Conservation (phyloP, 208 protist species). For the Vickermania spadyakhi region DNA sequence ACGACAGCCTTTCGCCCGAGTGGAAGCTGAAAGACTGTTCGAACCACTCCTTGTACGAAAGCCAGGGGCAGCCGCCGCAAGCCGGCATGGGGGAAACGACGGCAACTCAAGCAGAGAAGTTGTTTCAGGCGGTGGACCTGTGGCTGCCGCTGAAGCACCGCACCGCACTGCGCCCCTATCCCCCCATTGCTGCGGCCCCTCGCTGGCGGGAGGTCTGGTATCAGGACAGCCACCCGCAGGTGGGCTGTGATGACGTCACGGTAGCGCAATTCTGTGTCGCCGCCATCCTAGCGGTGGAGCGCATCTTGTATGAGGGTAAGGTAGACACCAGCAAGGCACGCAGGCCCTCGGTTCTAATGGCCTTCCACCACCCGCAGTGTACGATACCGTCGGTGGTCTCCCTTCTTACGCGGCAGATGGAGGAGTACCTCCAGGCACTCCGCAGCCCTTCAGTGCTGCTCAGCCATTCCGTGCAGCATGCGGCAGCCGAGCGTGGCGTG, state of each 20-base stretch:
- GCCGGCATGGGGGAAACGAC: background rate
- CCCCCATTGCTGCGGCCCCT: conserved; percentile 4
- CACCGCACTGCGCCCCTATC: conserved; percentile 45
- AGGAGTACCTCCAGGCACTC: conserved; percentile 24
- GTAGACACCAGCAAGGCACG: background rate
- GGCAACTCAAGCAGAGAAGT: background rate
- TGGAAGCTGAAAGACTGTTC: background rate
- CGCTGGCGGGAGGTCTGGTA: conserved; percentile 5
- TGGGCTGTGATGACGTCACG: background rate
- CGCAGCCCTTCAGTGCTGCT: conserved; percentile 14
- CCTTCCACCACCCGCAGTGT: conserved; percentile 10
- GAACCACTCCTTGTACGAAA: background rate
- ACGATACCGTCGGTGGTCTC: conserved; percentile 14
- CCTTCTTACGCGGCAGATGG: conserved; percentile 23
- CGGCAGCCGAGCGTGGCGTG: conserved; percentile 9
- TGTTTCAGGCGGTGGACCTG: conserved; percentile 33
- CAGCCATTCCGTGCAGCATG: conserved; percentile 1
- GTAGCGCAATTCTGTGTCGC: conserved; percentile 15
- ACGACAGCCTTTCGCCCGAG: background rate
- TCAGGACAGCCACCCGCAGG: conserved; percentile 5
- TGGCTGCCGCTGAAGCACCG: conserved; percentile 78
- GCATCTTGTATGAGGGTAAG: background rate
- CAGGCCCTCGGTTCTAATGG: conserved; percentile 16
- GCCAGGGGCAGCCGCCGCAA: background rate
- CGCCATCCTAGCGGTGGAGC: conserved; percentile 15